Percentiles rank a stretch among this genome's conserved stretches.
Conservation (phyloP, 2,329 filamentous ascomycete genomes). For the Xenosphaeropsis pyriputrescens region DNA sequence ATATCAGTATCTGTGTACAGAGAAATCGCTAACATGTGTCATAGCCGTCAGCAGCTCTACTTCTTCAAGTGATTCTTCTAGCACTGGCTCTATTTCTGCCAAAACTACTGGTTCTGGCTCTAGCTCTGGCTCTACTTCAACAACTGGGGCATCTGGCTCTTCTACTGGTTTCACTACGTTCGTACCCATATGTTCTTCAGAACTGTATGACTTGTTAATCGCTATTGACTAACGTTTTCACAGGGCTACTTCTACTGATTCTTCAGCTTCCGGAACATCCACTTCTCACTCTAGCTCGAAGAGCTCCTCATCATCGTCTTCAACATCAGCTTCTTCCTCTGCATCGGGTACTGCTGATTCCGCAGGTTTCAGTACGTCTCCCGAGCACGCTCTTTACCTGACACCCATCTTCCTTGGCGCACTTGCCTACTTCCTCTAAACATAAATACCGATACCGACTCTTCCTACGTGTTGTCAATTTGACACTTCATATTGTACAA, state of each 20-base stretch:
- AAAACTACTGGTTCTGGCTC: slow-evolving; percentile 3
- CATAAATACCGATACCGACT: too few species aligned
- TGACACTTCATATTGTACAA: too few species aligned
- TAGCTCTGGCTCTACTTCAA: slow-evolving; percentile 1
- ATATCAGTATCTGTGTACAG: not conserved
- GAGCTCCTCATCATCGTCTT: not conserved
- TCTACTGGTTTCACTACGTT: not conserved
- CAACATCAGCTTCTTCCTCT: not conserved
- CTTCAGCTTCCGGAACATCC: not conserved
- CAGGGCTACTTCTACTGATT: too few species aligned
- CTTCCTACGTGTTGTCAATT: too few species aligned
- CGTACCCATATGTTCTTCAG: not conserved
- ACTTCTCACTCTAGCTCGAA: not conserved
- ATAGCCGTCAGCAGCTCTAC: slow-evolving; percentile 6
- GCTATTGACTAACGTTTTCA: not conserved
- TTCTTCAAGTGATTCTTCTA: slow-evolving; percentile 1
- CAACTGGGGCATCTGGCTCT: slow-evolving; percentile 3
- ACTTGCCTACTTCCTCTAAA: too few species aligned
- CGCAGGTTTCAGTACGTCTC: not conserved
- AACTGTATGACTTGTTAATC: not conserved
- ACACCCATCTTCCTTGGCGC: not conserved
- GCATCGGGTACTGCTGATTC: not conserved
- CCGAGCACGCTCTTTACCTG: not conserved
- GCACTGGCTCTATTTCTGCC: slow-evolving; percentile 5
- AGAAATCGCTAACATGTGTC: slow-evolving; percentile 1